A percentile compares a stretch with the other conserved stretches of the same genome.
These are phyloP conservation scores for Diaporthe vexans DNA, from an alignment of 2,329 filamentous ascomycete species.

Conservation along the genomic window DNA sequence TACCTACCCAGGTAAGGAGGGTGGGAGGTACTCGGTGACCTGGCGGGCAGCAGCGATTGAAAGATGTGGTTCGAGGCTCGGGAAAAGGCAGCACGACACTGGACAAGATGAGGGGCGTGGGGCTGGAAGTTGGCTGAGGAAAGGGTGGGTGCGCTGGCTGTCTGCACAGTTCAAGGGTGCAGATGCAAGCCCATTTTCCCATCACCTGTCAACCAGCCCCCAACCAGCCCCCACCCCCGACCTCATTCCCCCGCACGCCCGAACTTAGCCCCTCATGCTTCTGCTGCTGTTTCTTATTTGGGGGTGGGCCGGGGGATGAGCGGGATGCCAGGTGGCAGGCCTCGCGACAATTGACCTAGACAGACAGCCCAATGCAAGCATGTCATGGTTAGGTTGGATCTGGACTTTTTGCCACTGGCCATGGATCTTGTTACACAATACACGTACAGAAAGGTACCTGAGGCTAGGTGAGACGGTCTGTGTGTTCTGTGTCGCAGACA, in stretches of 20 bases:
- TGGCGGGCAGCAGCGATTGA: neutral
- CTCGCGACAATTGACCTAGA: neutral
- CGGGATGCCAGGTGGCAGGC: no score
- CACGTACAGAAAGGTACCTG: neutral
- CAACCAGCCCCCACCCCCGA: no score
- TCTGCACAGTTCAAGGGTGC: neutral
- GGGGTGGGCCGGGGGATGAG: no score
- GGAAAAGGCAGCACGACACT: neutral
- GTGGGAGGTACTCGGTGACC: no score
- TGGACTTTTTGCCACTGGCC: neutral
- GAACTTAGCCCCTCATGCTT: neutral
- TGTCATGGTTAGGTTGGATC: neutral
- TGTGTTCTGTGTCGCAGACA: conserved; percentile 25
- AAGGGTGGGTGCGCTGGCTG: neutral
- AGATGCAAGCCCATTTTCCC: neutral
- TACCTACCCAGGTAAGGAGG: neutral
- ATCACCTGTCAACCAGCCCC: neutral
- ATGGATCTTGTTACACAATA: neutral
- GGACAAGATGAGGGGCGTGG: neutral
- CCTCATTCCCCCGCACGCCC: conserved; percentile 9
- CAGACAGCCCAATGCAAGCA: neutral
- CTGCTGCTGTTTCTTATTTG: no score
- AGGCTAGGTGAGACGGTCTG: neutral
- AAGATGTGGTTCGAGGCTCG: neutral
- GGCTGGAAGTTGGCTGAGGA: neutral